Base-by-base conservation (phyloP, 805 yeast species). In the Brettanomyces sp. region DNA sequence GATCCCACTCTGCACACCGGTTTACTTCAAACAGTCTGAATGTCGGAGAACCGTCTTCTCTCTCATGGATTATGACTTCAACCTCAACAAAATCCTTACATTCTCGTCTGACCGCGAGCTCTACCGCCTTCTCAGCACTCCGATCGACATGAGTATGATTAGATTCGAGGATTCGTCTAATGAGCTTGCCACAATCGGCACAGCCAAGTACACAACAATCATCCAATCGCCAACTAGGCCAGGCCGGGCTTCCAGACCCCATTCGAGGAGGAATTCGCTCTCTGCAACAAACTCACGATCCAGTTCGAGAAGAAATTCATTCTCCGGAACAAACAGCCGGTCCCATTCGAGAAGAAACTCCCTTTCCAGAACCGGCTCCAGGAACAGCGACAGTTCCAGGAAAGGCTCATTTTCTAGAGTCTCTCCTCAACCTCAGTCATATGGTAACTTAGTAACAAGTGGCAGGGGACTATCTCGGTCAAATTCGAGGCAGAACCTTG, bases 1-100 rank as follows among this genome's bases (percentile, higher is more conserved):
- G 47, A 61, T 70, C 9, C 75, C 76, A 5, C 47, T 69, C 36
- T 56, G 63, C 40, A 55, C 59, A 2, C 68, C 69, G 37, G 56
- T 63, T 6, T 64, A 63, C 45, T 49, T 64, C 32, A 62, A 58
- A 42, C 65, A 60, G 45, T 52, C 58, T 2, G 51, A 45, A 4
- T 37, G 44, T 3, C 47, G 53, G 23, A 47, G 64, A 36, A 49
- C 60, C 6, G 47, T 55, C 3, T 63, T 62, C 48, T 54, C 49
- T 13, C 48, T 62, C 35, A 62, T 57, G 60, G 68, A 64, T 45
- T 62, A 61, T 45, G 67, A 64, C 45, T 59, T 60, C 47, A 62
- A 58, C 45, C 45, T 64, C n/a, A 49, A 55, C 13, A 50, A 57
- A 5, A 50, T 64, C 14, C 46, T 64, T 5, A 47, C 57, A 4